A percentile compares a stretch with the other conserved stretches of the same genome.
phyloP scores from a whole-genome alignment of 805 yeast species.

The Millerozyma miso region DNA sequence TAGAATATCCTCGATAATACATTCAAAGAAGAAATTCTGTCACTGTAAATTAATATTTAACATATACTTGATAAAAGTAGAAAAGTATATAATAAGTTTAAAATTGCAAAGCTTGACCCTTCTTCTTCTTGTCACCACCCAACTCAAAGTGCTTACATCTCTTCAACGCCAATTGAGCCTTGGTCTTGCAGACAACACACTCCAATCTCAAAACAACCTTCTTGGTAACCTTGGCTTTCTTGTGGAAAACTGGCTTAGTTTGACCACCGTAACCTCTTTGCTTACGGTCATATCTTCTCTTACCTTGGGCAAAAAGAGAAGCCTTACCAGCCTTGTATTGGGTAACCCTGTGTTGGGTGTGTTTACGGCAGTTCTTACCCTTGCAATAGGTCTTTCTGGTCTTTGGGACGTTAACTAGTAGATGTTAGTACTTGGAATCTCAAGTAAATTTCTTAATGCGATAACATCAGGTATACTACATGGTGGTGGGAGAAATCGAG shows the following conservation, averaged over 20 bases:
- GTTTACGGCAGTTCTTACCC: slow-evolving; percentile 98
- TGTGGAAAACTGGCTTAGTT: slow-evolving; percentile 99
- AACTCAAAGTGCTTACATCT: slow-evolving; percentile 99
- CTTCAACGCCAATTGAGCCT: slow-evolving; percentile 95
- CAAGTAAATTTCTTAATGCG: no score
- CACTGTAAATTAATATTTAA: slow-evolving; percentile 6
- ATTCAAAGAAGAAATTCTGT: slow-evolving; percentile 1
- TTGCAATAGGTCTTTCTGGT: slow-evolving; percentile 99
- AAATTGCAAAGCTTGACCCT: slow-evolving; percentile 99
- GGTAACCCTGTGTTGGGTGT: slow-evolving; percentile 99
- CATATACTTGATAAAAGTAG: slow-evolving; percentile 4
- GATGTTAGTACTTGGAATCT: no score
- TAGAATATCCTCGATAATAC: slow-evolving; percentile 5
- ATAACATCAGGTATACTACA: no score
- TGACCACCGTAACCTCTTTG: slow-evolving; percentile 99
- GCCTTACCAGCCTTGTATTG: slow-evolving; percentile 99
- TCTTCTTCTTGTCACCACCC: slow-evolving; percentile 99
- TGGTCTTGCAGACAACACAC: slow-evolving; percentile 98
- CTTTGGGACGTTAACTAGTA: slow-evolving; percentile 98
- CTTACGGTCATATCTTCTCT: slow-evolving; percentile 99
- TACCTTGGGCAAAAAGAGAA: slow-evolving; percentile 98
- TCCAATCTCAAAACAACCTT: slow-evolving; percentile 99
- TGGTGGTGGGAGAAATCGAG: no score
- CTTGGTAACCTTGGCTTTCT: slow-evolving; percentile 99
- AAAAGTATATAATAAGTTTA: slow-evolving; percentile 38